phyloP scores from a whole-genome alignment of 2,329 filamentous ascomycete genomes.

The Lomentospora prolificans region DNA sequence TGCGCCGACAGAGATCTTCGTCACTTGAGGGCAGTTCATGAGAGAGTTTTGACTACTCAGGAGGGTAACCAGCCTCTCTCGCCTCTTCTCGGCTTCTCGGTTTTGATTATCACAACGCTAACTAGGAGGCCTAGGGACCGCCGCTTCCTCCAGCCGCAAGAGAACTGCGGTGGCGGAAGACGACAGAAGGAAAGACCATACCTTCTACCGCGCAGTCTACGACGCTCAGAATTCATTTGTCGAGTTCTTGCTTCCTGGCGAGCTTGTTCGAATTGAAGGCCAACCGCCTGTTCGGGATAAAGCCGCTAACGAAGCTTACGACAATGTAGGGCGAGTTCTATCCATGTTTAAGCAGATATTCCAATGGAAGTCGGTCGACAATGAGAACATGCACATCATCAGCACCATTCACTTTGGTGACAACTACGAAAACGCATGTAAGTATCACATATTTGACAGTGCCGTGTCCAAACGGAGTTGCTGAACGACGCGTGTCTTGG shows the following conservation, averaged over 20 bases:
- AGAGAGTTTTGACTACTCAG: conserved; percentile 11
- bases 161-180: conserved; percentile 7
- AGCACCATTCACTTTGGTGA: conserved; percentile 43
- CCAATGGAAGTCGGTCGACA: conserved; percentile 41
- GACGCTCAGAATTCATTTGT: conserved; percentile 27
- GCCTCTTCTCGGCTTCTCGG: not conserved
- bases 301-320: conserved; percentile 37
- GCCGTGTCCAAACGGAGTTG: too few relatives aligned
- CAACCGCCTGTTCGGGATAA: conserved; percentile 28
- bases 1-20: conserved; percentile 28
- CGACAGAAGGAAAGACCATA: conserved; percentile 13
- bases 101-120: too few relatives aligned
- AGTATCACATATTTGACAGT: conserved; percentile 13
- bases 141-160: conserved; percentile 14
- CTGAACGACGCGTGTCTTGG: too few relatives aligned
- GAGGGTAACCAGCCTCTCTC: not conserved
- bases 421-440: conserved; percentile 41
- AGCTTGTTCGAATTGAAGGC: conserved; percentile 31
- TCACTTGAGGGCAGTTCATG: conserved; percentile 24
- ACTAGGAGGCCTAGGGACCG: not conserved
- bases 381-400: conserved; percentile 36
- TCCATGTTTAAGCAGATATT: conserved; percentile 40
- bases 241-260: conserved; percentile 30
- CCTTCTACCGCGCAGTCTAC: conserved; percentile 32
- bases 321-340: conserved; percentile 38